Conservation (phyloP, 495 filamentous ascomycete genomes). For the Hyaloscypha finlandica region DNA sequence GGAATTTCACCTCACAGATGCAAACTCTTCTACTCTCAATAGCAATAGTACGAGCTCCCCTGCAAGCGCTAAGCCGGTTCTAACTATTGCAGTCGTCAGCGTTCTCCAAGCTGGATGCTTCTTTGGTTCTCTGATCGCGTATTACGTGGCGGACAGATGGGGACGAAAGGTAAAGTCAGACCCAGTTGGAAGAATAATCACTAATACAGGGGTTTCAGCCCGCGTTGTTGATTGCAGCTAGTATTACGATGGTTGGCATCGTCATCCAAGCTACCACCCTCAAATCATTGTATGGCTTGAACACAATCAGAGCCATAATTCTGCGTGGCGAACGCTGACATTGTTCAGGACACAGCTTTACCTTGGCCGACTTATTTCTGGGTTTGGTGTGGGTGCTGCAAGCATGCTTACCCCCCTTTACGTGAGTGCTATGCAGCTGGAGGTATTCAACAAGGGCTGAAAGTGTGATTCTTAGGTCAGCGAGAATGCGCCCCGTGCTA, state of each 20-base stretch:
- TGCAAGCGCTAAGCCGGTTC: slow-evolving; percentile 17
- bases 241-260: slow-evolving; percentile 43
- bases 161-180: slow-evolving; percentile 47
- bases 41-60: slow-evolving; percentile 45
- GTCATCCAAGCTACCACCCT: slow-evolving; percentile 34
- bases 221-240: slow-evolving; percentile 40
- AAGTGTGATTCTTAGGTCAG: slow-evolving; percentile 32
- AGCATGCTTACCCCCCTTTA: slow-evolving; percentile 65
- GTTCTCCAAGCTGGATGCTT: slow-evolving; percentile 67
- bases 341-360: slow-evolving; percentile 54
- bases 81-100: slow-evolving; percentile 58
- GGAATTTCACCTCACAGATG: slow-evolving; percentile 29
- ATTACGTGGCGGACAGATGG: slow-evolving; percentile 56
- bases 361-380: slow-evolving; percentile 65
- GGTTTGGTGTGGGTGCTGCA: slow-evolving; percentile 65
- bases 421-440: slow-evolving; percentile 24
- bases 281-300: slow-evolving; percentile 7
- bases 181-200: slow-evolving; percentile 10
- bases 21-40: slow-evolving; percentile 41
- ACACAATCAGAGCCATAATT: neutral
- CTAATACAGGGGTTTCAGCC: slow-evolving; percentile 10
- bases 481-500: slow-evolving; percentile 71
- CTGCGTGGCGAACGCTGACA: slow-evolving; percentile 30
- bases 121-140: slow-evolving; percentile 61
- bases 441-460: neutral